Percentiles rank a stretch among this genome's conserved stretches.
phyloP scores from a whole-genome alignment of 345 rosid species.

The Salix arbutifolia region DNA sequence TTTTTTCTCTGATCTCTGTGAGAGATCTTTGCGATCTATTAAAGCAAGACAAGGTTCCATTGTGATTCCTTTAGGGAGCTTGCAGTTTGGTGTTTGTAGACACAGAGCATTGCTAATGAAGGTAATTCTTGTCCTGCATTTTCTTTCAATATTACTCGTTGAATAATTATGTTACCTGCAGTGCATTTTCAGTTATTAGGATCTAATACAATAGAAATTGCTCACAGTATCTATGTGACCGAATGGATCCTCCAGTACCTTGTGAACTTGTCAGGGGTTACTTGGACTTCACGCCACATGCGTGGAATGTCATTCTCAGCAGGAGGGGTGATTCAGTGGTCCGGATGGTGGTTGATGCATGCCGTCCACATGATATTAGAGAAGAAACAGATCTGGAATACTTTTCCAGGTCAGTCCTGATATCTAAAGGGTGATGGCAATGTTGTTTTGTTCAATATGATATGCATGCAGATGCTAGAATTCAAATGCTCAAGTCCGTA shows the following conservation, averaged over 20 bases:
- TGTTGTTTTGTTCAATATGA: neutral
- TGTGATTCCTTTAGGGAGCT: conserved; percentile 73
- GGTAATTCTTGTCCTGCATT: conserved; percentile 35
- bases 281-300: conserved; percentile 88
- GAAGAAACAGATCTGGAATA: conserved; percentile 82
- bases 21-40: conserved; percentile 62
- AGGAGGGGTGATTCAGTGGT: conserved; percentile 61
- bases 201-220: conserved; percentile 20
- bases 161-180: conserved; percentile 4
- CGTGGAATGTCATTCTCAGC: conserved; percentile 74
- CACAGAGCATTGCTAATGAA: conserved; percentile 92
- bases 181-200: conserved; percentile 1
- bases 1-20: conserved; percentile 65
- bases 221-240: conserved; percentile 80
- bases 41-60: conserved; percentile 66
- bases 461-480: neutral
- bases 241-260: conserved; percentile 89
- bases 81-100: conserved; percentile 89
- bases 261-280: conserved; percentile 99
- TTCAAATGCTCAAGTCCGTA: neutral
- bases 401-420: conserved; percentile 57
- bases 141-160: neutral
- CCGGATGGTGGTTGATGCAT: conserved; percentile 91
- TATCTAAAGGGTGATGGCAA: conserved; percentile 3
- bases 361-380: conserved; percentile 83